phyloP scores from a whole-genome alignment of 2,329 filamentous ascomycete species.

The Nothomitra cinnamomea region DNA sequence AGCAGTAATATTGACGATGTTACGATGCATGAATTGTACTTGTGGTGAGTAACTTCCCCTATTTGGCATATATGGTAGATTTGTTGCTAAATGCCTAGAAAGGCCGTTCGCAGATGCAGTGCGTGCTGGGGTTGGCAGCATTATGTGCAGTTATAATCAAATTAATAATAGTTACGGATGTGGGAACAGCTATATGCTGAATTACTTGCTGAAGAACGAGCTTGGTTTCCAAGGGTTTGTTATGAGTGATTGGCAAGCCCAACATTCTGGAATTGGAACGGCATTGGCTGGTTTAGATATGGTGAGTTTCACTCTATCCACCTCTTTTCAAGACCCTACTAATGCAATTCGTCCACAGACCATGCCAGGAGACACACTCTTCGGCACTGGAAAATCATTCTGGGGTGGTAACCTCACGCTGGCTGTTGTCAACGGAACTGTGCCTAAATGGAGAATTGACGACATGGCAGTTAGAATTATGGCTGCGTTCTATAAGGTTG shows the following conservation, averaged over 20 bases:
- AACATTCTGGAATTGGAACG: constrained; percentile 49
- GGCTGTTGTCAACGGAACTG: constrained; percentile 73
- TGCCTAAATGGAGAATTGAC: constrained; percentile 74
- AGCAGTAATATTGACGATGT: constrained; percentile 46
- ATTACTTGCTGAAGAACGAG: constrained; percentile 48
- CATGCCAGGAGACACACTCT: constrained; percentile 73
- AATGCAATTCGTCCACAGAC: constrained; percentile 16
- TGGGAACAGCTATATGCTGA: constrained; percentile 42
- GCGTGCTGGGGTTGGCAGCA: constrained; percentile 42
- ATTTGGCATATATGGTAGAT: background rate
- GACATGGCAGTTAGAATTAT: constrained; percentile 82
- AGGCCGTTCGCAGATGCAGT: constrained; percentile 52
- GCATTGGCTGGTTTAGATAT: constrained; percentile 65
- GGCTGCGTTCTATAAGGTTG: constrained; percentile 46
- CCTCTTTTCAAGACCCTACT: background rate
- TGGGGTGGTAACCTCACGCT: constrained; percentile 76
- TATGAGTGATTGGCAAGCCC: constrained; percentile 65
- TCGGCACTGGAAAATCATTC: constrained; percentile 55
- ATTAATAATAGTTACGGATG: constrained; percentile 53
- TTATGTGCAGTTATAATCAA: constrained; percentile 63
- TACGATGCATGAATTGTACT: constrained; percentile 45
- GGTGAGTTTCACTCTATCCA: constrained; percentile 16
- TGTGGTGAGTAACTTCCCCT: constrained; percentile 27
- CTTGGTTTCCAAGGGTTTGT: constrained; percentile 69
- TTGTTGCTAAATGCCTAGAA: background rate